Evolutionary conservation across 164 flowering plant genomes (phyloP).

Genomic region (Cinnamomum chago): DNA sequence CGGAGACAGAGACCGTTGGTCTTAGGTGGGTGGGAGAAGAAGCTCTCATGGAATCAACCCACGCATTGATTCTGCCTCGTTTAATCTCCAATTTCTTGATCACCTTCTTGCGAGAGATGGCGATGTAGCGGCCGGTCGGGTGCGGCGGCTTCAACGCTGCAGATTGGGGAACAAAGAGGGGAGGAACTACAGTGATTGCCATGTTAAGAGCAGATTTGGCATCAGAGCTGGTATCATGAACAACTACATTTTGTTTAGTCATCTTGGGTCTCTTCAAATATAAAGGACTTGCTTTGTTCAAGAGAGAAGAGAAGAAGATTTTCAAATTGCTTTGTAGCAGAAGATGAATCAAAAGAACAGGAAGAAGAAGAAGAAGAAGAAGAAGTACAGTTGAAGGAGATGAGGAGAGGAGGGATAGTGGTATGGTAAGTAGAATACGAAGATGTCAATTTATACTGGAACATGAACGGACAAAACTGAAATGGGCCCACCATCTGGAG

Average conservation of each 20-base stretch:
- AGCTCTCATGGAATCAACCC: conserved; percentile 70
- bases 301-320: neutral
- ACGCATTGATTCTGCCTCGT: conserved; percentile 37
- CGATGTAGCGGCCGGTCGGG: conserved; percentile 18
- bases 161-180: conserved; percentile 21
- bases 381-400: no score
- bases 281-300: neutral
- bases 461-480: no score
- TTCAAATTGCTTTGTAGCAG: no score
- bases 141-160: conserved; percentile 25
- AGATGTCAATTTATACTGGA: no score
- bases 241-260: conserved; percentile 59
- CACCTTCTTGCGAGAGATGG: conserved; percentile 32
- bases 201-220: conserved; percentile 25
- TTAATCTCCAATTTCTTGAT: conserved; percentile 38
- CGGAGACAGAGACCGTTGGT: conserved; percentile 12
- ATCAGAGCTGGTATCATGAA: conserved; percentile 17
- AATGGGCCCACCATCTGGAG: no score
- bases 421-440: no score
- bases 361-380: no score
- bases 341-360: no score
- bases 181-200: conserved; percentile 25
- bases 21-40: conserved; percentile 75
- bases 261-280: conserved; percentile 18
- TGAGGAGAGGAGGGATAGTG: no score